Evolutionary conservation across 257 asterid genomes (phyloP).

Genomic region (Prunella vulgaris): DNA sequence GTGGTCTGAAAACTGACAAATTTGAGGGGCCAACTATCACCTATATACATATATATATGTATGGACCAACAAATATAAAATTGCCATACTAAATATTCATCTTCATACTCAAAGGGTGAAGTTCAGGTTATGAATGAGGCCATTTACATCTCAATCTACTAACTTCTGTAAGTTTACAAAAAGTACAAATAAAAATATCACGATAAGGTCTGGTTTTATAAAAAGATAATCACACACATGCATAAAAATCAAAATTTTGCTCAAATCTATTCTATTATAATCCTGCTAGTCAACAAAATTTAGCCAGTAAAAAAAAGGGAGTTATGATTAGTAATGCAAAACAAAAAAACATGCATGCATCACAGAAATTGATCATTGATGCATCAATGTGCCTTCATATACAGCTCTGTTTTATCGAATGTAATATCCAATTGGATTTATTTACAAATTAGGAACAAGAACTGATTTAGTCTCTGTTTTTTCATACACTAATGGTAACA

Average conservation of each 20-base stretch:
- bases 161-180: background rate
- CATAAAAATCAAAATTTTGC: background rate
- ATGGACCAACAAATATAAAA: background rate
- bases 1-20: background rate
- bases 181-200: background rate
- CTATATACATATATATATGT: background rate
- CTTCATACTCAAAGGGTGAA: background rate
- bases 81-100: background rate
- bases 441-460: background rate
- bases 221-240: background rate
- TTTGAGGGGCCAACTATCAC: background rate
- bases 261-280: background rate
- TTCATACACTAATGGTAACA: conserved; percentile 2
- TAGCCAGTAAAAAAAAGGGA: background rate
- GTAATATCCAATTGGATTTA: background rate
- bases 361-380: background rate
- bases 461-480: background rate
- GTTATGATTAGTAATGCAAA: background rate
- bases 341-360: conserved; percentile 9
- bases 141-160: background rate
- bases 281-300: background rate
- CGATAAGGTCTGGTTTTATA: background rate
- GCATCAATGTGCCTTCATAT: conserved; percentile 8
- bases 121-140: background rate
- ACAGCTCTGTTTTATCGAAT: background rate